Evolutionary conservation across 768 basidiomycete species (phyloP).

Genomic region (Suillus fuscotomentosus): DNA sequence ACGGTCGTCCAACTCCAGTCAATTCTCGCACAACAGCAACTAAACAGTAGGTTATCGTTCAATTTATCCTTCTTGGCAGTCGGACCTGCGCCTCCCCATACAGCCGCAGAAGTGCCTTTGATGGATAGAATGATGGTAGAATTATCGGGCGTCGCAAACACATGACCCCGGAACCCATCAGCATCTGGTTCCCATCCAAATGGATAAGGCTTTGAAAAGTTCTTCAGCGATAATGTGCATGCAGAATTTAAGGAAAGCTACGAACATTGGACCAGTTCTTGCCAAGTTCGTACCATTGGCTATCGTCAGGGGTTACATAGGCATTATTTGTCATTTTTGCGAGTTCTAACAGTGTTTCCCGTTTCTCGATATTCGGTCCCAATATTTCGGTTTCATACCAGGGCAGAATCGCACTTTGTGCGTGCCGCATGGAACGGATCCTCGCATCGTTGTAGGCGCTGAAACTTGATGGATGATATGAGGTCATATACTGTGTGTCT

Average conservation of each 20-base stretch:
- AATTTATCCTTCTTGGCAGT: constrained; percentile 91
- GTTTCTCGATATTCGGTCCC: constrained; percentile 74
- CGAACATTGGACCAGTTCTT: constrained; percentile 61
- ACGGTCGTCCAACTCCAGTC: constrained; percentile 95
- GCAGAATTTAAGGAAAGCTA: constrained; percentile 7
- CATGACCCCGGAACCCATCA: constrained; percentile 88
- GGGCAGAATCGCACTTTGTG: constrained; percentile 42
- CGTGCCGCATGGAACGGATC: constrained; percentile 42
- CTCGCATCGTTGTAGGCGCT: constrained; percentile 42
- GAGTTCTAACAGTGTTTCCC: constrained; percentile 73
- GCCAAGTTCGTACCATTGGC: constrained; percentile 76
- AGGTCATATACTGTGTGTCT: constrained; percentile 33
- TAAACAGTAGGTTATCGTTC: constrained; percentile 92
- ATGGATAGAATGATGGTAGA: constrained; percentile 82
- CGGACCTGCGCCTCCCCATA: constrained; percentile 73
- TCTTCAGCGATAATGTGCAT: neutral
- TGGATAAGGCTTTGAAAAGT: constrained; percentile 42
- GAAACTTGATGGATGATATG: constrained; percentile 50
- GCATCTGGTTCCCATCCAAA: constrained; percentile 91
- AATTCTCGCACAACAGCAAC: constrained; percentile 91
- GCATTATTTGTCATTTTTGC: constrained; percentile 98
- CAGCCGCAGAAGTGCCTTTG: constrained; percentile 87
- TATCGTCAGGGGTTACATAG: constrained; percentile 63
- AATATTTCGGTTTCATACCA: constrained; percentile 79
- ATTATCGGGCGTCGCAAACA: constrained; percentile 85